Evolutionary conservation across 2,329 filamentous ascomycete genomes (phyloP).

Genomic region (Alternaria sp.): DNA sequence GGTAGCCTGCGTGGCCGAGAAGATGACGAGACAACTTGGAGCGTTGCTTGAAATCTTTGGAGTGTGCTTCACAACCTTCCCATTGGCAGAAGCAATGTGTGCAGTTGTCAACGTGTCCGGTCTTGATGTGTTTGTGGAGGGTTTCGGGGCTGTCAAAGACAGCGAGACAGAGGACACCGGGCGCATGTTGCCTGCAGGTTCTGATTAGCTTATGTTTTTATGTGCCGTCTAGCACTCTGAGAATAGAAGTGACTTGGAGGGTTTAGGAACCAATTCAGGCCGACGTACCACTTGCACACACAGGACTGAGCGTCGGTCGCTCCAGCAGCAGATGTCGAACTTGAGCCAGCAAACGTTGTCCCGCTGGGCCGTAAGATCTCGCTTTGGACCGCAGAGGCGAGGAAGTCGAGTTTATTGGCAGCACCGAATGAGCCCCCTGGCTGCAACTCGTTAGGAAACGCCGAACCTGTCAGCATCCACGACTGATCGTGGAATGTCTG

Average conservation of each 20-base stretch:
- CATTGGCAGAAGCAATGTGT: slow-evolving; percentile 45
- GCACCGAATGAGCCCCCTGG: slow-evolving; percentile 7
- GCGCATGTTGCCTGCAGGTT: slow-evolving; percentile 29
- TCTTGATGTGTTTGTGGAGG: slow-evolving; percentile 47
- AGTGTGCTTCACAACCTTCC: slow-evolving; percentile 40
- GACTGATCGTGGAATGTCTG: slow-evolving; percentile 25
- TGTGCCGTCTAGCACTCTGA: neutral
- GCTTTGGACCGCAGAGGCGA: slow-evolving; percentile 37
- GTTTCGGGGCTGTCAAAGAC: slow-evolving; percentile 34
- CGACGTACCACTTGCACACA: slow-evolving; percentile 41
- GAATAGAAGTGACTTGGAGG: neutral
- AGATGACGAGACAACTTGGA: slow-evolving; percentile 48
- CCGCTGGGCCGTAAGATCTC: slow-evolving; percentile 28
- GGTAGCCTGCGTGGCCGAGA: slow-evolving; percentile 46
- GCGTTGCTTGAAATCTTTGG: slow-evolving; percentile 50
- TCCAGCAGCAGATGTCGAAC: slow-evolving; percentile 2
- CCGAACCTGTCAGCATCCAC: slow-evolving; percentile 40
- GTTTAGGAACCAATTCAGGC: neutral
- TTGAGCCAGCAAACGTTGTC: slow-evolving; percentile 12
- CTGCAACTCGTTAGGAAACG: slow-evolving; percentile 25
- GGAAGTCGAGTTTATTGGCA: slow-evolving; percentile 35
- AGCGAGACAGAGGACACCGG: slow-evolving; percentile 35
- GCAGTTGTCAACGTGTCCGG: slow-evolving; percentile 44
- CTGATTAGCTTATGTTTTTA: neutral
- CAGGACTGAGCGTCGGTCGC: slow-evolving; percentile 19